Evolutionary conservation across 164 flowering plant genomes (phyloP), one percentile per base, ranked within the genome.

Genomic region (Nymphaea colorata): DNA sequence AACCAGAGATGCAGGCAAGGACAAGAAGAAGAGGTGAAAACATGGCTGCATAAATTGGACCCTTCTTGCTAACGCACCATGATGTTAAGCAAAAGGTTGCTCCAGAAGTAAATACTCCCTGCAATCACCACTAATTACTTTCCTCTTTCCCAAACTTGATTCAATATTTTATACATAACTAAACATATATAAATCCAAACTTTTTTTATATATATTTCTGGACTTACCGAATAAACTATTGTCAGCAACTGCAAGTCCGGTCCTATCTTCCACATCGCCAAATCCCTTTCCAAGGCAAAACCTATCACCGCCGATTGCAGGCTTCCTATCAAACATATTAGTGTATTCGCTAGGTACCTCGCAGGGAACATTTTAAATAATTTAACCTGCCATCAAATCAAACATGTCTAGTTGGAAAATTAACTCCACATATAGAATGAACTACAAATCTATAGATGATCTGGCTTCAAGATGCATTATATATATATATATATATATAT

Each of bases 61-160:
- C 84, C 47, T 66, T 57, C 11, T 62, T 57, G 12, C 72, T 25
- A 42, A 79, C 71, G 4, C 68, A 73, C 76, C 79, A 77, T 45
- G 53, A 12, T 10, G 61, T 66, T 66, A 71, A 67, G 73, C 79
- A 76, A 62, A 82, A 85, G 2, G 78, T 69, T 62, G 78, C 81
- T 5, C 80, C 86, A 2, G 92, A 76, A 0, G 84, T 80, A n/a
- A 85, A 60, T 44, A 75, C 69, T 61, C 85, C 92, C 92, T 87
- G 73, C 59, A 70, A 15, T 63, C 36, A 67, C 42, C 66, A 53
- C 18, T 66, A 47, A 17, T 36, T 11, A 61, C n/a, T 6, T 11
- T n/a, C 11, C 14, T 7, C 8, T 8, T 61, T 61, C 63, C n/a
- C 41, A 6, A n/a, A 17, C 41, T 61, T 6, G 41, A 61, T 7